These are phyloP conservation scores for Cicer arietinum DNA, from an alignment of 306 rosid genomes.

Conservation along the genomic window DNA sequence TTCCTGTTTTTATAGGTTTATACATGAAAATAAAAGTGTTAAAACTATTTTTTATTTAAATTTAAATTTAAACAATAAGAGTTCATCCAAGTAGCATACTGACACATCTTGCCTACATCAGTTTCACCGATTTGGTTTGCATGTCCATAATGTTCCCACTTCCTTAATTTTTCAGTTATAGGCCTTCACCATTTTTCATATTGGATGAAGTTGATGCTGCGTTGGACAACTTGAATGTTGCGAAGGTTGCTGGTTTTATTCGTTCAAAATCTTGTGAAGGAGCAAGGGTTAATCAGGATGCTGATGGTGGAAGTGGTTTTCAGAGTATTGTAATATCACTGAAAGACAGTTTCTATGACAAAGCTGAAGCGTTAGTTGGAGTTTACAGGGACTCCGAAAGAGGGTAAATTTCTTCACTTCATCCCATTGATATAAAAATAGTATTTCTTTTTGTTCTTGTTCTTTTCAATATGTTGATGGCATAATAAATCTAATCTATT, in stretches of 20 bases:
- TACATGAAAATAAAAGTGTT: neutral
- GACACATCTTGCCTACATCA: constrained; percentile 23
- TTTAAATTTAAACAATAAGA: neutral
- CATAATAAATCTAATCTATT: constrained; percentile 6
- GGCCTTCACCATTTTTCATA: constrained; percentile 98
- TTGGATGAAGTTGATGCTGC: constrained; percentile 99
- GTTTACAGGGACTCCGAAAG: constrained; percentile 83
- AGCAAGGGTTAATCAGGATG: constrained; percentile 72
- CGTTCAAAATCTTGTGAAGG: constrained; percentile 93
- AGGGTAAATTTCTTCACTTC: constrained; percentile 58
- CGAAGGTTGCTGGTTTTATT: constrained; percentile 98
- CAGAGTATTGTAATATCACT: constrained; percentile 97
- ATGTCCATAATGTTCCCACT: constrained; percentile 33
- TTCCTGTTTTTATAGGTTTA: neutral
- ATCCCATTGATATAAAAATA: neutral
- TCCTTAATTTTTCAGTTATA: constrained; percentile 64
- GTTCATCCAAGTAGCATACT: constrained; percentile 8
- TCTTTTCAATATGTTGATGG: constrained; percentile 21
- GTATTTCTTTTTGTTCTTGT: neutral
- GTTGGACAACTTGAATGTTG: constrained; percentile 93
- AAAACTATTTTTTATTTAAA: neutral
- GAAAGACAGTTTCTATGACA: constrained; percentile 91
- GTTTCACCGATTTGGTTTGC: constrained; percentile 21
- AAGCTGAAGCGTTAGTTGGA: constrained; percentile 91
- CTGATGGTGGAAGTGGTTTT: constrained; percentile 79